Conservation (phyloP, 495 filamentous ascomycete genomes). For the Clavariopsis aquatica region DNA sequence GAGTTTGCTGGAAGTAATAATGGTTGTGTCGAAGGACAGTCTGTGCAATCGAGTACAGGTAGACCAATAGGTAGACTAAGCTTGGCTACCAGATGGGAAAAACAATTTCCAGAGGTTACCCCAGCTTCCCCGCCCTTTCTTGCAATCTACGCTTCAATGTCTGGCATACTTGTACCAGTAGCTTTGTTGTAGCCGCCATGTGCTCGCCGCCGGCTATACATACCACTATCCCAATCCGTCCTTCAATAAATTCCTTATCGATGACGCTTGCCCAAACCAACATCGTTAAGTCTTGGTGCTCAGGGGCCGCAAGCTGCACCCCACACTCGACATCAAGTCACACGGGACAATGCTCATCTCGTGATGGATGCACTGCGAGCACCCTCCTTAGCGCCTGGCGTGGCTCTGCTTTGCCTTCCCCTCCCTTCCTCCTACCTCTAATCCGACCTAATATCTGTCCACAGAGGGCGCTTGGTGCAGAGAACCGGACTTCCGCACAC, state of each 20-base stretch:
- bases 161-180: too few relatives aligned
- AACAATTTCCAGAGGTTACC: too few relatives aligned
- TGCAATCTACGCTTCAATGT: too few relatives aligned
- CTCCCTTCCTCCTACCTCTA: background rate
- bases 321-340: background rate
- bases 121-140: too few relatives aligned
- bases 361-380: conserved; percentile 21
- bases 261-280: background rate
- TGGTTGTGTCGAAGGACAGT: too few relatives aligned
- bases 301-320: conserved; percentile 10
- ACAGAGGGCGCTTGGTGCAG: too few relatives aligned
- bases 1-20: too few relatives aligned
- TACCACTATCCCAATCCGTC: background rate
- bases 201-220: too few relatives aligned
- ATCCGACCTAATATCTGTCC: background rate
- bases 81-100: too few relatives aligned
- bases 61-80: too few relatives aligned
- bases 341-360: conserved; percentile 6
- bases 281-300: conserved; percentile 6
- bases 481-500: background rate
- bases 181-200: too few relatives aligned
- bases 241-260: background rate
- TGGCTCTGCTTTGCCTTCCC: conserved; percentile 1
- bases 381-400: background rate
- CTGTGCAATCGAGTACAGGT: too few relatives aligned